Evolutionary conservation across 306 rosid species (phyloP).

Genomic region (Vicia sativa): DNA sequence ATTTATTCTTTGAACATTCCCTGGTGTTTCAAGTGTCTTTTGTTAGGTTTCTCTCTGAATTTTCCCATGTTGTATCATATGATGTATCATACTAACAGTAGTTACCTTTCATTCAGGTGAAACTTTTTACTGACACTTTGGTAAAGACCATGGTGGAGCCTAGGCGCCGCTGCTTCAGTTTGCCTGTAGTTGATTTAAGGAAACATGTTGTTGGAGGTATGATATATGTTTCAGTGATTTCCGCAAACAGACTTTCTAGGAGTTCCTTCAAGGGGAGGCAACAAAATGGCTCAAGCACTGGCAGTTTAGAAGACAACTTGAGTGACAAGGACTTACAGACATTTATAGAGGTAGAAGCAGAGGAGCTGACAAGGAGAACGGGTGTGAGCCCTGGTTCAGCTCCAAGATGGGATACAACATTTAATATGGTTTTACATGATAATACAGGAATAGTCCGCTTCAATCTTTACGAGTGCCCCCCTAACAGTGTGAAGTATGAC

Average conservation of each 20-base stretch:
- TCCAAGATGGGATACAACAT: constrained; percentile 91
- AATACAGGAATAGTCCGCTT: constrained; percentile 73
- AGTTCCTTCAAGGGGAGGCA: constrained; percentile 63
- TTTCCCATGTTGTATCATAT: neutral
- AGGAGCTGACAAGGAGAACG: constrained; percentile 80
- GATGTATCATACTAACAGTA: constrained; percentile 29
- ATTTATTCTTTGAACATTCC: constrained; percentile 16
- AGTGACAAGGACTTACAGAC: constrained; percentile 71
- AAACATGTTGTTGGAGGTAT: constrained; percentile 85
- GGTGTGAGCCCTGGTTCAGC: constrained; percentile 62
- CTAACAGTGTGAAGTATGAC: constrained; percentile 76
- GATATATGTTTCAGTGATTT: constrained; percentile 71
- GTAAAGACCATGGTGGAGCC: constrained; percentile 97
- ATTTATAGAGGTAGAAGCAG: constrained; percentile 91
- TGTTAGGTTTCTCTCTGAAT: neutral
- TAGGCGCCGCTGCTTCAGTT: constrained; percentile 82
- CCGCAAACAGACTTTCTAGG: constrained; percentile 74
- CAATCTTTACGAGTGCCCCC: constrained; percentile 68
- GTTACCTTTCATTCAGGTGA: constrained; percentile 59
- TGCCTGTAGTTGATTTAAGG: constrained; percentile 75
- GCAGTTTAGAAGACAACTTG: constrained; percentile 52
- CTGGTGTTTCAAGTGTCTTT: constrained; percentile 21
- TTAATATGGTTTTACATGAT: constrained; percentile 92
- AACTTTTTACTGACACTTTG: constrained; percentile 73
- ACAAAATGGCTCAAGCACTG: constrained; percentile 46